Base-by-base conservation (phyloP, 2,329 filamentous ascomycete genomes). In the Pseudomassariella vexata region DNA sequence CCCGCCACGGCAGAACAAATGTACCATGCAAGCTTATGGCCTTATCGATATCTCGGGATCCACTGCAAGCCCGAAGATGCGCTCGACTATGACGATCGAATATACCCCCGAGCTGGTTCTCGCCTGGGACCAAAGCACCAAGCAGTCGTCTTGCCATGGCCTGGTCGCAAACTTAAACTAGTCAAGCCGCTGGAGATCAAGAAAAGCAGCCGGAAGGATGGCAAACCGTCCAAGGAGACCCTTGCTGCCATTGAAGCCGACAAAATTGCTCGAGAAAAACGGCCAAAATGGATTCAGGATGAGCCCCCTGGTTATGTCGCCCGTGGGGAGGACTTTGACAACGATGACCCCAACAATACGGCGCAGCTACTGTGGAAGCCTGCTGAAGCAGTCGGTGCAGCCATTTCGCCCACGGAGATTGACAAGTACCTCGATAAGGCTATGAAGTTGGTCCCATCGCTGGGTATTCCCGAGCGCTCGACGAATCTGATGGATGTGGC, bases 51-150 rank as follows among this genome's bases (percentile, higher is more conserved):
- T 57, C 66, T 98, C 6, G 92, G 92, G 22, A 88, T 95, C 45
- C 92, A 98, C 60, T 95, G 89, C 60, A 85, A 88, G 45, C 84
- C 92, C 1, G 89, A 96, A 57, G 92, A 98, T 62, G 92, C 87
- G 1, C 68, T 98, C 19, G 92, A 98, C 56, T 94, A 95, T 53
- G 92, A 98, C 51, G 92, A 98, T 57, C 82, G 92, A 42, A 96
- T 98, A 44, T 96, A 96, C 53, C 92, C 92, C 7, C 82, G 92
- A 44, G 90, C 92, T 11, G 94, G 89, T 53, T 96, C 92, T 34
- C 82, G 92, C 22, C 69, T 96, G 22, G 92, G 92, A 6, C 86
- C 88, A 8, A 79, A 88, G 34, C 88, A 96, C 57, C 92, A 98
- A 63, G 90, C 92, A 4, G 82, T 79, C 45, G 85, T 95, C 20